Base-by-base conservation (phyloP, 2,329 filamentous ascomycete species). In the Tricladium varicosporioides region DNA sequence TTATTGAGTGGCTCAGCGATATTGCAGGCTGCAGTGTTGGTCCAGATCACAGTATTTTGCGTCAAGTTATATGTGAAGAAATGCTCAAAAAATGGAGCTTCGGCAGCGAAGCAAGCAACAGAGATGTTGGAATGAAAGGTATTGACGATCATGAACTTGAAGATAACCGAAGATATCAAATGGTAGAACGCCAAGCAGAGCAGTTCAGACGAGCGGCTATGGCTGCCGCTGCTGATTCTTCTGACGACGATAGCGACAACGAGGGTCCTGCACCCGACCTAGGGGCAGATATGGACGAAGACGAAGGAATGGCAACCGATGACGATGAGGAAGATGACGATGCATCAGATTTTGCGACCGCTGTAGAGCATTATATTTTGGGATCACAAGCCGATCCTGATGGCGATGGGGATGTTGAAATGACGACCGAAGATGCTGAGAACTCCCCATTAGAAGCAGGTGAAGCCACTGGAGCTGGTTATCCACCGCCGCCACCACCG, bases 1-100 rank as follows among this genome's bases (percentile, higher is more conserved):
- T 99, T 60, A 88, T 99, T 53, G 92, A 97, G 67, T 99, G 95
- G 95, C 81, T 99, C 16, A 83, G 87, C 52, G 95, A 99, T 72
- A 95, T 99, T 67, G 84, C 92, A 7, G 92, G 92, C 31, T 97
- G 92, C 72, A 88, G 85, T 53, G 89, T 96, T 48, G 91, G 91
- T 1, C 79, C 84, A 32, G 91, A 99, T 68, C 83, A 86, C 60
- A 80, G 89, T 58, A 85, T 97, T 15, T 77, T 99, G 45, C 84
- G 92, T 40, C 86, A 85, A 51, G 85, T 88, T 5, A 84, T 99
- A 42, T 99, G 94, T 68, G 91, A 97, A 71, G 91, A 99, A 72
- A 82, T 97, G 67, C 83, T 99, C 59, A 88, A 87, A 64, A 83
- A 89, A 1, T 99, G 94, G 94, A 84, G 86, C 32, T 84, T 88